phyloP scores from a whole-genome alignment of 1,284 basidiomycete species.

The Spongiforma sp. region DNA sequence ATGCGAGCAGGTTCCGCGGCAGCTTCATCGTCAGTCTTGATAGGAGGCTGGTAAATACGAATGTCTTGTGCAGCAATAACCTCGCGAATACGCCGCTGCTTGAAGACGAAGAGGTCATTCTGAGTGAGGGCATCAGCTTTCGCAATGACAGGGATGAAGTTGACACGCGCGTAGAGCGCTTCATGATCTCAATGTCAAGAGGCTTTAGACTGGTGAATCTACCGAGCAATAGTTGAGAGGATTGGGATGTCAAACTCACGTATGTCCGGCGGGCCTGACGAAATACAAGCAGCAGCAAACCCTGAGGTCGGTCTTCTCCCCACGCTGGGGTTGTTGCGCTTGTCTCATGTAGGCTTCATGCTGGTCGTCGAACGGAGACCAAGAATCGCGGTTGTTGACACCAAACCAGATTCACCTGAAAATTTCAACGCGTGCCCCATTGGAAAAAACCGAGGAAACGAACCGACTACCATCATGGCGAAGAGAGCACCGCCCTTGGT shows the following conservation, averaged over 20 bases:
- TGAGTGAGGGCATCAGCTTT: conserved; percentile 97
- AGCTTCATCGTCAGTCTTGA: conserved; percentile 90
- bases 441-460: conserved; percentile 39
- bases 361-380: conserved; percentile 99
- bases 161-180: conserved; percentile 92
- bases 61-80: no score
- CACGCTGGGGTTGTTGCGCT: conserved; percentile 96
- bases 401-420: conserved; percentile 91
- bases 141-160: conserved; percentile 99
- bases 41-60: conserved; percentile 92
- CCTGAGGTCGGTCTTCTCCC: conserved; percentile 96
- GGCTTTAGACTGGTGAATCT: conserved; percentile 6
- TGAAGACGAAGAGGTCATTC: conserved; percentile 91
- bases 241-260: conserved; percentile 55
- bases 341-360: conserved; percentile 99
- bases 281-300: conserved; percentile 98
- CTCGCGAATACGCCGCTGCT: conserved; percentile 90
- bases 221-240: neutral
- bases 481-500: conserved; percentile 98
- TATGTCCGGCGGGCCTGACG: conserved; percentile 90
- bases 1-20: conserved; percentile 90
- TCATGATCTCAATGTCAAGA: conserved; percentile 99
- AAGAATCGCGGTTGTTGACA: conserved; percentile 98
- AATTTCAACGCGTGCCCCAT: neutral
- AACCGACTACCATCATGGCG: conserved; percentile 99